Conservation (phyloP, 2,329 filamentous ascomycete species). For the Aspergillus amoenus region DNA sequence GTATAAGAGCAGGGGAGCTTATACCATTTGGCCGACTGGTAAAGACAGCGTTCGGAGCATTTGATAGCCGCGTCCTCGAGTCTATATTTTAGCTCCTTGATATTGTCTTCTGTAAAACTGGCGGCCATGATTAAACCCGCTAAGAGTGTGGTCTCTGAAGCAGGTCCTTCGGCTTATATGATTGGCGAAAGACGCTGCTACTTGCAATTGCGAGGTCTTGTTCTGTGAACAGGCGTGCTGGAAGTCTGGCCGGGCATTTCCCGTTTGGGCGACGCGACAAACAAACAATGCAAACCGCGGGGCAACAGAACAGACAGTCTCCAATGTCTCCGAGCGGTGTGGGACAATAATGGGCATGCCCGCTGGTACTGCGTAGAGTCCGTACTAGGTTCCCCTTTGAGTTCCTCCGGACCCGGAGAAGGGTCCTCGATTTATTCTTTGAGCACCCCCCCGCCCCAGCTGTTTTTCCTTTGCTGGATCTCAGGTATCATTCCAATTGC, state of each 20-base stretch:
- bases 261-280: neutral
- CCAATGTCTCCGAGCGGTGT: no score
- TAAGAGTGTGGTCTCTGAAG: neutral
- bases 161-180: neutral
- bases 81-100: slow-evolving; percentile 65
- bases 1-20: neutral
- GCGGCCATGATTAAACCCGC: slow-evolving; percentile 28
- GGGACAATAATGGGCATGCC: neutral
- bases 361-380: neutral
- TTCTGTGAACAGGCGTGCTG: neutral
- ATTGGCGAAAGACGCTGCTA: neutral
- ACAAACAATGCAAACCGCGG: slow-evolving; percentile 31
- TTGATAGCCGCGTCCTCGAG: slow-evolving; percentile 84
- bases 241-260: slow-evolving; percentile 17
- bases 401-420: slow-evolving; percentile 6
- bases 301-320: neutral
- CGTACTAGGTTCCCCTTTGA: neutral
- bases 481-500: neutral
- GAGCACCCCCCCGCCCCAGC: neutral
- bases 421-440: neutral
- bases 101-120: slow-evolving; percentile 37
- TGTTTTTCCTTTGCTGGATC: neutral
- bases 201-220: neutral
- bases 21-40: slow-evolving; percentile 95
- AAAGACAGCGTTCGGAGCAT: slow-evolving; percentile 91